phyloP scores from a whole-genome alignment of 2,329 filamentous ascomycete species.

The Pseudocercospora eumusae region DNA sequence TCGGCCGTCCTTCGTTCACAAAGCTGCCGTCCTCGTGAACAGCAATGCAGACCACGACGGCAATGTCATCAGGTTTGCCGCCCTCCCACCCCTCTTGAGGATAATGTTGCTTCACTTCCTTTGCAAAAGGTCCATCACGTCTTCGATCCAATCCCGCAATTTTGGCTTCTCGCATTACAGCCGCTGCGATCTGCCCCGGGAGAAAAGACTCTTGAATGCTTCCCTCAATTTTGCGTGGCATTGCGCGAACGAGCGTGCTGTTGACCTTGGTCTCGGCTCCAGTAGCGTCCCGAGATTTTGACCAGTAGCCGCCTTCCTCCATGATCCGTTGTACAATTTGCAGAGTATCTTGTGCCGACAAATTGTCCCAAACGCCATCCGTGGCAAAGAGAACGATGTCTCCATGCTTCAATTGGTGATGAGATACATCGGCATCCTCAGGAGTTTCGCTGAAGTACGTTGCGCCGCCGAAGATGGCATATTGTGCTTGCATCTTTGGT shows the following conservation, averaged over 20 bases:
- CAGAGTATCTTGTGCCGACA: conserved; percentile 87
- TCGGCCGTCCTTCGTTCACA: conserved; percentile 25
- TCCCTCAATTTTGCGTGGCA: conserved; percentile 30
- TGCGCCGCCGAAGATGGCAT: conserved; percentile 78
- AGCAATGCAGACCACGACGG: conserved; percentile 76
- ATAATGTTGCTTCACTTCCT: conserved; percentile 85
- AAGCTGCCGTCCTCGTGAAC: conserved; percentile 58
- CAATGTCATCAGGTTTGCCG: conserved; percentile 95
- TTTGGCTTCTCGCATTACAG: conserved; percentile 81
- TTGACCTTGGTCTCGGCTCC: conserved; percentile 39
- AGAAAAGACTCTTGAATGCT: conserved; percentile 56
- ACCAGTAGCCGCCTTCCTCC: conserved; percentile 53
- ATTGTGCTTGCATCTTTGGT: conserved; percentile 73
- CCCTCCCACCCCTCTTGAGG: conserved; percentile 85
- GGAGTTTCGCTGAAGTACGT: conserved; percentile 73
- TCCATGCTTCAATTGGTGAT: conserved; percentile 77
- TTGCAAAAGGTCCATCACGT: conserved; percentile 89
- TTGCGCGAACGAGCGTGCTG: conserved; percentile 26
- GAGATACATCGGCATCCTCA: conserved; percentile 76
- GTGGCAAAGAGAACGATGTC: conserved; percentile 93
- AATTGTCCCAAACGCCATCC: conserved; percentile 94
- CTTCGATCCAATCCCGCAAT: conserved; percentile 77
- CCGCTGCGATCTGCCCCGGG: conserved; percentile 75
- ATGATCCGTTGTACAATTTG: conserved; percentile 70
- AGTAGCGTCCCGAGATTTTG: conserved; percentile 30